phyloP scores from a whole-genome alignment of 192 early-diverging fungal species.

The Rhizoclosmatium globosum region DNA sequence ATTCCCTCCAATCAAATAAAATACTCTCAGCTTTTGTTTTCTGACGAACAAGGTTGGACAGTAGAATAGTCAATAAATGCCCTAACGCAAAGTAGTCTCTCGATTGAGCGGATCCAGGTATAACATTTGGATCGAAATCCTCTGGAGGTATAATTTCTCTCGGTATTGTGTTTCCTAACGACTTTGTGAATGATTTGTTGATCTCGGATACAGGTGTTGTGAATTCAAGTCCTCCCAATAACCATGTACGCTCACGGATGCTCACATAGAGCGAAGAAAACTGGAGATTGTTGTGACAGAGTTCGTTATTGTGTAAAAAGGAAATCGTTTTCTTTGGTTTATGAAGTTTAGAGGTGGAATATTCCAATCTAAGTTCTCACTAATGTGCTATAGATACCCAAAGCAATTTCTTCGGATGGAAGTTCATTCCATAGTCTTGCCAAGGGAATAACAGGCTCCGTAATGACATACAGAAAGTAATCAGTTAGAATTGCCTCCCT shows the following conservation, averaged over 20 bases:
- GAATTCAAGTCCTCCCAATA: conserved; percentile 50
- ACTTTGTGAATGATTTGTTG: conserved; percentile 12
- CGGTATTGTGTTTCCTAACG: conserved; percentile 34
- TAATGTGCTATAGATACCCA: conserved; percentile 44
- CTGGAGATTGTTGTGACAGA: conserved; percentile 54
- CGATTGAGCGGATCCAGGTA: conserved; percentile 13
- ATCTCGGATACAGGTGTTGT: conserved; percentile 35
- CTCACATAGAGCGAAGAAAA: conserved; percentile 44
- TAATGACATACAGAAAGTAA: conserved; percentile 38
- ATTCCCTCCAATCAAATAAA: conserved; percentile 40
- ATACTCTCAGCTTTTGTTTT: neutral
- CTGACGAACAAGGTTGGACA: conserved; percentile 22
- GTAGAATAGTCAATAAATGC: conserved; percentile 34
- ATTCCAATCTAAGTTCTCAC: conserved; percentile 18
- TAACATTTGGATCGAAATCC: conserved; percentile 27
- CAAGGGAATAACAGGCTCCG: conserved; percentile 48
- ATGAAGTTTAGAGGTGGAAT: neutral
- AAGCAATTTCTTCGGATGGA: conserved; percentile 39
- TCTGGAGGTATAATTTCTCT: conserved; percentile 23
- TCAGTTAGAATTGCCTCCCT: conserved; percentile 34
- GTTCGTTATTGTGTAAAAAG: conserved; percentile 46
- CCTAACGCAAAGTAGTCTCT: conserved; percentile 46
- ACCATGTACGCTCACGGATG: conserved; percentile 35
- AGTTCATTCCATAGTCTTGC: conserved; percentile 22
- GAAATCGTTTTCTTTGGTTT: conserved; percentile 39